Percentiles rank a stretch among this genome's conserved stretches.
Conservation (phyloP, 2,329 filamentous ascomycete species). For the Thielaviopsis euricoi region DNA sequence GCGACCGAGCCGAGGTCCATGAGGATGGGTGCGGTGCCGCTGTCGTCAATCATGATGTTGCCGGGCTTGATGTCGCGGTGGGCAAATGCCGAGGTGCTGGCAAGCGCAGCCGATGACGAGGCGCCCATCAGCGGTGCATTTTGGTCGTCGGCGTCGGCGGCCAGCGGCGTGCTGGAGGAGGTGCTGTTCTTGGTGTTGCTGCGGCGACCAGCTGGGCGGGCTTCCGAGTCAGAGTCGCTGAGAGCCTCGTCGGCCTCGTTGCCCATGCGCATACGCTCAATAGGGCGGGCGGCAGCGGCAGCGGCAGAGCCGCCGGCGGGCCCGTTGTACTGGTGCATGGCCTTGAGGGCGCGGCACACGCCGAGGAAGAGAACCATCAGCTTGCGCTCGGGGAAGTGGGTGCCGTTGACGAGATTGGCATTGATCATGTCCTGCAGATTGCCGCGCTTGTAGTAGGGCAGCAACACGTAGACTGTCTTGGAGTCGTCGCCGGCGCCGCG, state of each 20-base stretch:
- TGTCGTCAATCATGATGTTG: slow-evolving; percentile 97
- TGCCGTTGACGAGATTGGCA: slow-evolving; percentile 92
- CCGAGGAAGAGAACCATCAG: slow-evolving; percentile 85
- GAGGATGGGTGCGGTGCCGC: slow-evolving; percentile 73
- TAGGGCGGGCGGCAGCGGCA: slow-evolving; percentile 16
- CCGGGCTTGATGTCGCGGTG: slow-evolving; percentile 96
- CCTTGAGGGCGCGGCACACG: slow-evolving; percentile 71
- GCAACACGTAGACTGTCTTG: slow-evolving; percentile 91
- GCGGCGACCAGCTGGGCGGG: neutral
- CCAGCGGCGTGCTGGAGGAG: neutral
- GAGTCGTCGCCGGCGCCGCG: slow-evolving; percentile 43
- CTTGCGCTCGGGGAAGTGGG: slow-evolving; percentile 69
- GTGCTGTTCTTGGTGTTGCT: neutral
- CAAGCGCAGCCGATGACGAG: slow-evolving; percentile 53
- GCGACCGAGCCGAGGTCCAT: slow-evolving; percentile 95
- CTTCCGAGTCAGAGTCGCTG: slow-evolving; percentile 15
- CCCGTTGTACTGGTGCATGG: slow-evolving; percentile 80
- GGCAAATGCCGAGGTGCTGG: slow-evolving; percentile 64
- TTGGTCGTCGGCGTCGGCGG: slow-evolving; percentile 50
- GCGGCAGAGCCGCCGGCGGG: slow-evolving; percentile 10
- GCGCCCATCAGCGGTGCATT: slow-evolving; percentile 70
- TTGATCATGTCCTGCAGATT: slow-evolving; percentile 98
- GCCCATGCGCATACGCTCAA: slow-evolving; percentile 38
- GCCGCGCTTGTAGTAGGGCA: slow-evolving; percentile 87
- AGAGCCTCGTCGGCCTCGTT: slow-evolving; percentile 23